phyloP scores from a whole-genome alignment of 768 basidiomycete genomes.

The Mycena vitilis region DNA sequence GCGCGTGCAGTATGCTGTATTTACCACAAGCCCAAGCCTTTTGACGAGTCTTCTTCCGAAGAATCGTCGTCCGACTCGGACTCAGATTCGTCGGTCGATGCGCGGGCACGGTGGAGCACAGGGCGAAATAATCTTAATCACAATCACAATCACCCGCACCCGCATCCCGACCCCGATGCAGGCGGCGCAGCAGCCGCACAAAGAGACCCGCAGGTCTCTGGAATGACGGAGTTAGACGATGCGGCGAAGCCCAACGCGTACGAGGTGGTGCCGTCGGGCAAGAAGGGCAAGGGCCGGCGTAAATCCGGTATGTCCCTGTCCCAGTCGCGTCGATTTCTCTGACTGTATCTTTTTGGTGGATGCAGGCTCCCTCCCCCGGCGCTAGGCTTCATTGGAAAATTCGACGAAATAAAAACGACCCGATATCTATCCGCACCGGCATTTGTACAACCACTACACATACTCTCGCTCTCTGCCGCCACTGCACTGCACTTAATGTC shows the following conservation, averaged over 20 bases:
- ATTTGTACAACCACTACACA: too few relatives aligned
- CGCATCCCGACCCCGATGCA: slow-evolving; percentile 7
- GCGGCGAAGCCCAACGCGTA: slow-evolving; percentile 61
- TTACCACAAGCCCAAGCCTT: slow-evolving; percentile 83
- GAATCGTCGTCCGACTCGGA: slow-evolving; percentile 54
- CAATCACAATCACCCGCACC: slow-evolving; percentile 24
- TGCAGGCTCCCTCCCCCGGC: too few relatives aligned
- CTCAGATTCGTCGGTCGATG: slow-evolving; percentile 45
- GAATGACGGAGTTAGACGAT: slow-evolving; percentile 41
- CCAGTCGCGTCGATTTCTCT: too few relatives aligned
- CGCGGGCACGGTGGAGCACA: slow-evolving; percentile 6
- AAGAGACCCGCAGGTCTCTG: slow-evolving; percentile 30
- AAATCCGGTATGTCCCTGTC: slow-evolving; percentile 37
- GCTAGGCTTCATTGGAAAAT: too few relatives aligned
- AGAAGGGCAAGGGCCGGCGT: slow-evolving; percentile 51
- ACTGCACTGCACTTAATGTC: too few relatives aligned
- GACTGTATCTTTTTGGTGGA: too few relatives aligned
- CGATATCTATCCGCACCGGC: too few relatives aligned
- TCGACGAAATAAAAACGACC: too few relatives aligned
- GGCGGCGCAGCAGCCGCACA: slow-evolving; percentile 26
- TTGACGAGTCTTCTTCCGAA: slow-evolving; percentile 83
- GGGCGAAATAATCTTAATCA: slow-evolving; percentile 29
- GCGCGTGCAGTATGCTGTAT: slow-evolving; percentile 88
- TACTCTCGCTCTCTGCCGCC: too few relatives aligned
- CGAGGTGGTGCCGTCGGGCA: slow-evolving; percentile 52